Conservation (phyloP, 1,139 yeast genomes). For the Geotrichum europaeum region DNA sequence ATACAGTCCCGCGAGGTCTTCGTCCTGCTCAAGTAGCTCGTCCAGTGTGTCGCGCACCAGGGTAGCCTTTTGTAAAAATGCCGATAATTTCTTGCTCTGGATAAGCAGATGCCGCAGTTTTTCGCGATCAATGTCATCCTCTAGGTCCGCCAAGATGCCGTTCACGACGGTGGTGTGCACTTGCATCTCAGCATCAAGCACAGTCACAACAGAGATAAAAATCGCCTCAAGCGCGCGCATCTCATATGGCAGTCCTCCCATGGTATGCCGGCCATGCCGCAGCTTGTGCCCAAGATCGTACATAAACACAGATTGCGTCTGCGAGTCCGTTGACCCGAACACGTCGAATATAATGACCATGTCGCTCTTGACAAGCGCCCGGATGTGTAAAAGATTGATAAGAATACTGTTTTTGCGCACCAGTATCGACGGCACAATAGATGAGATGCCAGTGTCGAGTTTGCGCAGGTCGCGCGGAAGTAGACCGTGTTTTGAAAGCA, state of each 20-base stretch:
- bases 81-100: constrained; percentile 71
- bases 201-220: constrained; percentile 74
- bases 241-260: constrained; percentile 55
- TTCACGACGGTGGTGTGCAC: constrained; percentile 68
- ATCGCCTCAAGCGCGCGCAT: constrained; percentile 87
- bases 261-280: constrained; percentile 38
- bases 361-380: constrained; percentile 78
- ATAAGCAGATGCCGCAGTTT: constrained; percentile 74
- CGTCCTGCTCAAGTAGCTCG: constrained; percentile 85
- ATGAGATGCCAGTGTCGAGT: constrained; percentile 82
- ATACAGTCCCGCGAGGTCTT: constrained; percentile 82
- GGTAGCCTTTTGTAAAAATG: constrained; percentile 77
- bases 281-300: constrained; percentile 81
- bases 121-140: constrained; percentile 76
- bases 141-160: constrained; percentile 73
- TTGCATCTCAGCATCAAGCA: constrained; percentile 78
- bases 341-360: constrained; percentile 78
- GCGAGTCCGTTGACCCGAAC: constrained; percentile 51
- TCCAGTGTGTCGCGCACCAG: constrained; percentile 81
- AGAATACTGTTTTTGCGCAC: constrained; percentile 74
- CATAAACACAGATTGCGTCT: constrained; percentile 71
- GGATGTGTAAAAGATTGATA: constrained; percentile 75
- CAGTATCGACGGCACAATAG: constrained; percentile 82
- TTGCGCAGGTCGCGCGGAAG: constrained; percentile 80
- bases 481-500: constrained; percentile 67